Base-by-base conservation (phyloP, 306 rosid species). In the Casuarina equisetifolia region DNA sequence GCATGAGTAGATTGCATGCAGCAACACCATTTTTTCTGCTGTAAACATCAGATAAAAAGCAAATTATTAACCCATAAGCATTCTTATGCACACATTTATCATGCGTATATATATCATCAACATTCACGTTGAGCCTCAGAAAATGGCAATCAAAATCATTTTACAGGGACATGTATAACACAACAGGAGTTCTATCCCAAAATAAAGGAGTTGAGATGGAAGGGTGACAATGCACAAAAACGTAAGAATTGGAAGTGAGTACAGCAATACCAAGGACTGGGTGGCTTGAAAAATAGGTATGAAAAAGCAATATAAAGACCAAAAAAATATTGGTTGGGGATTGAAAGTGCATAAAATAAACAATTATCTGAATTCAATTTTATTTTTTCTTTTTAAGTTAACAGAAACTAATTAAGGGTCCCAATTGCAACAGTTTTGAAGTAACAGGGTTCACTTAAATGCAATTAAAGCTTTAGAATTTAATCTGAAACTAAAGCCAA, bases 11-110 rank as follows among this genome's bases (percentile, higher is more conserved):
- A 77, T 55, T 71, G 38, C 66, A 88, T 68, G 90, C 96, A 92
- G 94, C 96, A 92, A 76, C 91, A 85, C 97, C 97, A 92, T 86
- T 90, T 90, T 81, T 81, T 92, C 94, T 90, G 91, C 84, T 25
- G 52, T 44, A 74, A 59, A 44, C 70, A 42, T 58, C 48, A 82
- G 25, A 45, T 40, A 38, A 50, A 70, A 51, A 61, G 42, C 52
- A 45, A 6, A 17, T 13, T 64, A 36, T 62, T 59, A 72, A 72
- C 36, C 40, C 9, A 13, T n/a, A 36, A 51, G 46, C 5, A 38
- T 16, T 63, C 20, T 4, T 1, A 38, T 4, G 13, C 44, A 38
- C 17, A 36, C 17, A 36, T 52, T 36, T 15, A 39, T 58, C 16
- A 58, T 63, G 69, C 69, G 17, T 66, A 11, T 16, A 16, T 16